A percentile compares a stretch with the other conserved stretches of the same genome.
phyloP scores from a whole-genome alignment of 2,329 filamentous ascomycete species.

The Paecilomyces variotii region DNA sequence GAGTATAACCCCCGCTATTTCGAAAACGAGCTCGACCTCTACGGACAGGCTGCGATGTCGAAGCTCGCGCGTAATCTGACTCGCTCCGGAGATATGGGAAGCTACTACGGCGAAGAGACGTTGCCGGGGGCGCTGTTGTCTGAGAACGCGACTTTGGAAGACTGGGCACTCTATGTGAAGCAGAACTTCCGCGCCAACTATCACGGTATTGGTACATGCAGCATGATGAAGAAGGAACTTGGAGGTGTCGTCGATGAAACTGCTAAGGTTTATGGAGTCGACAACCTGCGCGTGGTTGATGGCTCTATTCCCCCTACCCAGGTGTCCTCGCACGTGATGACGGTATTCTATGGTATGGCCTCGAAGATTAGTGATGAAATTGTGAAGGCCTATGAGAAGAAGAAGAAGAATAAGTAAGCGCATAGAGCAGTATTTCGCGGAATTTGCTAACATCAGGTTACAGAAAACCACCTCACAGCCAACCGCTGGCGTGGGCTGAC shows the following conservation, averaged over 20 bases:
- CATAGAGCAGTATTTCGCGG: too few relatives aligned
- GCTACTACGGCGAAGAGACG: too few relatives aligned
- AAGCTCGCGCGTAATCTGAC: constrained; percentile 18
- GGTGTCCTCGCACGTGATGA: constrained; percentile 23
- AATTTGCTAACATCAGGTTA: too few relatives aligned
- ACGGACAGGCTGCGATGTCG: constrained; percentile 17
- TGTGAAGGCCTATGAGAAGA: too few relatives aligned
- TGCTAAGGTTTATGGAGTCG: constrained; percentile 21
- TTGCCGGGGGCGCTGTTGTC: neutral
- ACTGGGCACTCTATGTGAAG: constrained; percentile 17
- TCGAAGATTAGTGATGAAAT: constrained; percentile 9
- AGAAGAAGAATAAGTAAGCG: too few relatives aligned
- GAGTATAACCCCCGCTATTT: constrained; percentile 18
- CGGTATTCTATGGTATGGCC: constrained; percentile 22
- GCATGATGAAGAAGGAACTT: constrained; percentile 24
- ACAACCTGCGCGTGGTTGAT: constrained; percentile 29
- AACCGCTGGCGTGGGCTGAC: too few relatives aligned
- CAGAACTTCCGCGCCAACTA: constrained; percentile 20
- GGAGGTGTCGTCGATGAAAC: constrained; percentile 25
- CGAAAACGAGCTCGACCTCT: constrained; percentile 19
- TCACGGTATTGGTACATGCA: constrained; percentile 22
- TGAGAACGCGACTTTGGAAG: constrained; percentile 13
- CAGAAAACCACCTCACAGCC: too few relatives aligned
- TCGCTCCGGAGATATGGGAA: too few relatives aligned
- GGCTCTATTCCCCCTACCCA: constrained; percentile 28